Conservation (phyloP, 2,329 filamentous ascomycete genomes). For the Rutstroemia sp. region DNA sequence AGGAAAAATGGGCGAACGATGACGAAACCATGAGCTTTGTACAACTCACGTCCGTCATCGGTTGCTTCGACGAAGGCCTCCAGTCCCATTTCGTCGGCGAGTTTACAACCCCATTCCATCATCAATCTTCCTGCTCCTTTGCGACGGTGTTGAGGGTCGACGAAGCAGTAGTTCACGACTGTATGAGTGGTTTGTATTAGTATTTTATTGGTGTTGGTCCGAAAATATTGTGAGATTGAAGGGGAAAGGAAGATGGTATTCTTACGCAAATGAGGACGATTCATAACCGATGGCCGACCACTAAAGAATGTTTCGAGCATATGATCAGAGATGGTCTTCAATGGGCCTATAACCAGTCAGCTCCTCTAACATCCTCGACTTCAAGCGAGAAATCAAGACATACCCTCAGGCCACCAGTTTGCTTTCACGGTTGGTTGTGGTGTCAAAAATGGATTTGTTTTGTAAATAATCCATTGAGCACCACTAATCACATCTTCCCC, state of each 20-base stretch:
- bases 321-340: background rate
- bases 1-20: background rate
- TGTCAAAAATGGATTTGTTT: background rate
- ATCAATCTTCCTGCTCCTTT: background rate
- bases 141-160: background rate
- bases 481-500: background rate
- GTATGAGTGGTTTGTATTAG: background rate
- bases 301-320: background rate
- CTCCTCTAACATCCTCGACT: no score
- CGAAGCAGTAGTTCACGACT: background rate
- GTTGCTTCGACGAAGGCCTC: background rate
- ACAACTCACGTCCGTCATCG: background rate
- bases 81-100: conserved; percentile 1
- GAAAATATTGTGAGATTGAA: background rate
- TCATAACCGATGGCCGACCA: background rate
- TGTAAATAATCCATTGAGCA: background rate
- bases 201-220: background rate
- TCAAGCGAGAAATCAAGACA: background rate
- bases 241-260: background rate
- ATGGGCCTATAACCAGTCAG: background rate
- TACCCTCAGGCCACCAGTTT: background rate
- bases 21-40: background rate
- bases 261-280: background rate
- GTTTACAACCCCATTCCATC: background rate
- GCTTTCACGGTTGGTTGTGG: background rate